Evolutionary conservation across 1,284 basidiomycete species (phyloP).

Genomic region (Cutaneotrichosporon mucoides): DNA sequence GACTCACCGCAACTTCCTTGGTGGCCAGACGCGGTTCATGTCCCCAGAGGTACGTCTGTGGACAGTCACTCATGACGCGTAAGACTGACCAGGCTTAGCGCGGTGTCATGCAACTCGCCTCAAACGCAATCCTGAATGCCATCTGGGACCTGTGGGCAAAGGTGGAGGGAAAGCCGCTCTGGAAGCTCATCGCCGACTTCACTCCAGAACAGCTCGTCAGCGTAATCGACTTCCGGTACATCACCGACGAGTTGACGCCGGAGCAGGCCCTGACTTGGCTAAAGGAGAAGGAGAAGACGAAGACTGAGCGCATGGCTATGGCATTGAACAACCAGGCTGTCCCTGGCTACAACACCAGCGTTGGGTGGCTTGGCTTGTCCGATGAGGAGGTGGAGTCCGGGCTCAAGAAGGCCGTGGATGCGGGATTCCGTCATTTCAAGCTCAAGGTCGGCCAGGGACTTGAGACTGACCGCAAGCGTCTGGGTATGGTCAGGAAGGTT

Average conservation of each 20-base stretch:
- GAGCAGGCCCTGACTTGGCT: slow-evolving; percentile 80
- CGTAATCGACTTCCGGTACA: slow-evolving; percentile 79
- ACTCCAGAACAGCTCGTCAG: slow-evolving; percentile 72
- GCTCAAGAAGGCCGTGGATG: slow-evolving; percentile 72
- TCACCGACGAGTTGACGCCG: slow-evolving; percentile 82
- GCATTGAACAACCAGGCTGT: slow-evolving; percentile 51
- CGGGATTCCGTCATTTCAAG: slow-evolving; percentile 88
- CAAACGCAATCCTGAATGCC: slow-evolving; percentile 52
- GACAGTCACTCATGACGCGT: too few relatives aligned
- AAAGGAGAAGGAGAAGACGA: slow-evolving; percentile 65
- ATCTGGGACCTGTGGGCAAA: slow-evolving; percentile 52
- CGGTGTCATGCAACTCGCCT: slow-evolving; percentile 54
- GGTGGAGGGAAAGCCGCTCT: slow-evolving; percentile 53
- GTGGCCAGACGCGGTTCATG: slow-evolving; percentile 28
- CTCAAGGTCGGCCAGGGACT: slow-evolving; percentile 85
- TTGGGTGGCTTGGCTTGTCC: slow-evolving; percentile 71
- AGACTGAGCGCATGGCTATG: slow-evolving; percentile 66
- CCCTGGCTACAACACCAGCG: slow-evolving; percentile 64
- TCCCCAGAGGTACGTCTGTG: slow-evolving; percentile 12
- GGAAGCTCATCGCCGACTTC: slow-evolving; percentile 53
- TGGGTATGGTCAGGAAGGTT: slow-evolving; percentile 78
- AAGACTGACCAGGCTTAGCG: slow-evolving; percentile 35
- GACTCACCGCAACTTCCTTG: slow-evolving; percentile 23
- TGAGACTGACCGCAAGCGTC: slow-evolving; percentile 73
- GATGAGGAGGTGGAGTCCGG: slow-evolving; percentile 82